These are phyloP conservation scores for Capronia americana DNA, from an alignment of 2,329 filamentous ascomycete genomes.

Conservation along the genomic window DNA sequence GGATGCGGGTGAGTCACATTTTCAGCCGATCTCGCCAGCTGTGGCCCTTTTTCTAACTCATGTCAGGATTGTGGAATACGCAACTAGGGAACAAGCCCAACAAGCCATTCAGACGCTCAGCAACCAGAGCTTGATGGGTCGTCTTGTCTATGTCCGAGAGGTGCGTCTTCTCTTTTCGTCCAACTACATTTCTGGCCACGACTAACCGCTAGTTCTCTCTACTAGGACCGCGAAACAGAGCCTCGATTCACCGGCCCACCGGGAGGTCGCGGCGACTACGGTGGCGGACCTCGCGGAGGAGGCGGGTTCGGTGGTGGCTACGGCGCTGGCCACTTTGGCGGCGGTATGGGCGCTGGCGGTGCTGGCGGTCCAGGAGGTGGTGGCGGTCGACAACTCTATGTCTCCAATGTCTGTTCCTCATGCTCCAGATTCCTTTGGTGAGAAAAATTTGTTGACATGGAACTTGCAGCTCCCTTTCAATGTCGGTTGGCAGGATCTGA, in stretches of 20 bases:
- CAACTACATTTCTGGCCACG: not conserved
- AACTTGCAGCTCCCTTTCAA: slow-evolving; percentile 84
- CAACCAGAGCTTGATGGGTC: slow-evolving; percentile 98
- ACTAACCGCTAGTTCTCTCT: slow-evolving; percentile 9
- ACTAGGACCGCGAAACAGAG: slow-evolving; percentile 93
- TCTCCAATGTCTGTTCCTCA: slow-evolving; percentile 87
- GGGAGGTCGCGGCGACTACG: slow-evolving; percentile 70
- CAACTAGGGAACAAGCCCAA: slow-evolving; percentile 98
- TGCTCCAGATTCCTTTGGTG: slow-evolving; percentile 42
- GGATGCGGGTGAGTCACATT: slow-evolving; percentile 90
- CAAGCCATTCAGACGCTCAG: slow-evolving; percentile 95
- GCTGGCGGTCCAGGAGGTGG: slow-evolving; percentile 61
- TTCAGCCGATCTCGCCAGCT: slow-evolving; percentile 1
- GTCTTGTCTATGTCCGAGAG: slow-evolving; percentile 98
- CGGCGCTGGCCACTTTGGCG: slow-evolving; percentile 47
- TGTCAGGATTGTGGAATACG: slow-evolving; percentile 98
- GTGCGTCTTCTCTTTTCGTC: slow-evolving; percentile 55
- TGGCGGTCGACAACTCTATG: slow-evolving; percentile 88
- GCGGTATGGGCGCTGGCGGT: slow-evolving; percentile 53
- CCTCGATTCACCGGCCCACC: slow-evolving; percentile 88
- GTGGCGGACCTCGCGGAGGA: slow-evolving; percentile 54
- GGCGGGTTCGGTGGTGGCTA: slow-evolving; percentile 3
- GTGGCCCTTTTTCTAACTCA: slow-evolving; percentile 13
- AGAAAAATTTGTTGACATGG: slow-evolving; percentile 47
- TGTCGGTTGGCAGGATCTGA: slow-evolving; percentile 97